Evolutionary conservation across 2,329 filamentous ascomycete species (phyloP).

Genomic region (Diaporthe nobilis): DNA sequence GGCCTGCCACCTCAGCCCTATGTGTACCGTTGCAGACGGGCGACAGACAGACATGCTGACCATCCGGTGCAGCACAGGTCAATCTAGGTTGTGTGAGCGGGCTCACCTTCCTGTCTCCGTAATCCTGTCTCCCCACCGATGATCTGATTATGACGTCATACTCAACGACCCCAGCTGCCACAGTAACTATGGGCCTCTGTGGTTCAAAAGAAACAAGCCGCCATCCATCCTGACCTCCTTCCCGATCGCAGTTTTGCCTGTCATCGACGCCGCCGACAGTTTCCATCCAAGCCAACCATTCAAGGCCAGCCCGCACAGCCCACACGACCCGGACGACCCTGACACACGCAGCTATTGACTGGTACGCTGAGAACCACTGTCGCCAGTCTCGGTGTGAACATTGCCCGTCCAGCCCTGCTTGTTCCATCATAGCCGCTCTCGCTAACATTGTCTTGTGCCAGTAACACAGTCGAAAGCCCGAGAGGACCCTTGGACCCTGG

Average conservation of each 20-base stretch:
- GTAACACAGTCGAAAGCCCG: not conserved
- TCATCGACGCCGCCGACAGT: not conserved
- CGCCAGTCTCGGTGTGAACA: not conserved
- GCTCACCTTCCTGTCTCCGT: not conserved
- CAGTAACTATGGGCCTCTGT: not conserved
- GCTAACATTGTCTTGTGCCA: constrained; percentile 12
- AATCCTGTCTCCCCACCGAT: not conserved
- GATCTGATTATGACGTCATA: constrained; percentile 25
- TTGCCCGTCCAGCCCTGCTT: not conserved
- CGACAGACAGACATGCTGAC: not conserved
- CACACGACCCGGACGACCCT: constrained; percentile 1
- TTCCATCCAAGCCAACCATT: not conserved
- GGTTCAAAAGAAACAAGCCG: constrained; percentile 16
- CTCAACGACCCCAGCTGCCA: not conserved
- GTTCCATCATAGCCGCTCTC: not conserved
- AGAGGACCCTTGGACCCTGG: constrained; percentile 25
- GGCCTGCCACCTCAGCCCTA: not conserved
- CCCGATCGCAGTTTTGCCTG: constrained; percentile 24
- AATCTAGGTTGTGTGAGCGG: not conserved
- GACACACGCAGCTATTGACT: not conserved
- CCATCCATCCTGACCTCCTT: not conserved
- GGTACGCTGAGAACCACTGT: not conserved
- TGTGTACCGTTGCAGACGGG: not conserved
- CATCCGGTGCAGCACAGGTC: not conserved
- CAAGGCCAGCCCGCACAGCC: constrained; percentile 10